Evolutionary conservation across 345 rosid genomes (phyloP).

Genomic region (Heritiera fomes): DNA sequence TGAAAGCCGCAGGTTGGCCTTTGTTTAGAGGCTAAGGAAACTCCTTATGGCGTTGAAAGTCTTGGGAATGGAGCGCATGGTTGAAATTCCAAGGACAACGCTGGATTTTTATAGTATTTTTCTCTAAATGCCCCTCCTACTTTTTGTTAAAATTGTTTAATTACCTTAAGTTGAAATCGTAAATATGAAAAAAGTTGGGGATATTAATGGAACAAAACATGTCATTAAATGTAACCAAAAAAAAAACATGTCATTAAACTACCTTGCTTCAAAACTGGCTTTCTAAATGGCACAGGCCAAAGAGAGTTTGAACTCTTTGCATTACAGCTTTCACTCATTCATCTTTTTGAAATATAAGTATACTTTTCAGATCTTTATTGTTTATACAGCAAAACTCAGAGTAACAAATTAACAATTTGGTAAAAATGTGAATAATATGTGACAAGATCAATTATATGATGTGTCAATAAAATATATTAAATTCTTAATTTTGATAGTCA

Average conservation of each 20-base stretch:
- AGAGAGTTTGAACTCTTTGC: neutral
- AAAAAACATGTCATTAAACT: no score
- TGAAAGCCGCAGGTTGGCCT: neutral
- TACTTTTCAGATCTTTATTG: neutral
- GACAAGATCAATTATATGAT: no score
- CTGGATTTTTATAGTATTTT: neutral
- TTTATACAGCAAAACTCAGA: neutral
- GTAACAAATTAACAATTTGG: neutral
- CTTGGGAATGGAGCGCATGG: neutral
- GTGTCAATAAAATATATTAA: no score
- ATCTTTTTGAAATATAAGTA: neutral
- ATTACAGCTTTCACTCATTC: conserved; percentile 7
- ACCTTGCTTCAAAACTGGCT: neutral
- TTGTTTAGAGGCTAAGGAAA: conserved; percentile 24
- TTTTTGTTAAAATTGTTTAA: neutral
- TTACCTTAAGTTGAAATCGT: neutral
- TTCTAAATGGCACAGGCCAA: neutral
- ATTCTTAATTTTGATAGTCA: no score
- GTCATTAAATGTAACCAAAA: no score
- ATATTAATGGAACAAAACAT: neutral
- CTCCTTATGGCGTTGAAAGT: conserved; percentile 1
- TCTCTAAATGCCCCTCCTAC: neutral
- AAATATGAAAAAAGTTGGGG: neutral
- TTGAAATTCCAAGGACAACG: neutral
- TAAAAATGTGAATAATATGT: neutral